phyloP scores from a whole-genome alignment of 1,284 basidiomycete genomes.

The Apiotrichum gracile region DNA sequence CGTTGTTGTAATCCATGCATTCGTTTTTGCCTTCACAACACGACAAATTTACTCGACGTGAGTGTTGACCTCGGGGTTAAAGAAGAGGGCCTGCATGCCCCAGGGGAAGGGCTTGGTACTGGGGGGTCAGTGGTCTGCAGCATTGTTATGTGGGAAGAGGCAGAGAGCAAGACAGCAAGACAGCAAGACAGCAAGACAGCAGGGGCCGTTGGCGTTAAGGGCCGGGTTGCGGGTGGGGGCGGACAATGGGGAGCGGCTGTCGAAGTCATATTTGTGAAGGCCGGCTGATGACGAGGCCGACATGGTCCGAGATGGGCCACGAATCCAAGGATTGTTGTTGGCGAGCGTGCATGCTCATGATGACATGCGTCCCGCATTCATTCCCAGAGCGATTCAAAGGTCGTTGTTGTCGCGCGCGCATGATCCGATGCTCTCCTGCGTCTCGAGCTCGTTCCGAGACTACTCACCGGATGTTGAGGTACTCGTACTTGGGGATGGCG shows the following conservation, averaged over 20 bases:
- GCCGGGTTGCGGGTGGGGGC: neutral
- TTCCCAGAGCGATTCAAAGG: no score
- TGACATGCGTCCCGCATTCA: neutral
- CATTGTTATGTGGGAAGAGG: neutral
- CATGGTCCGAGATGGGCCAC: no score
- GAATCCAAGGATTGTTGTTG: no score
- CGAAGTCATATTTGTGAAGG: no score
- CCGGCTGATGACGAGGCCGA: no score
- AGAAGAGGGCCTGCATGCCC: constrained; percentile 45
- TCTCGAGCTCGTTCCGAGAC: no score
- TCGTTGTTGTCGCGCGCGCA: no score
- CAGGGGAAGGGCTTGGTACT: constrained; percentile 37
- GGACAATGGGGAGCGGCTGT: neutral
- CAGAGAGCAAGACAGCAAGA: neutral
- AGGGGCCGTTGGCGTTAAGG: neutral
- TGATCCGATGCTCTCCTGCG: no score
- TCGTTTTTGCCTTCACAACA: neutral
- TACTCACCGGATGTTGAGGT: constrained; percentile 44
- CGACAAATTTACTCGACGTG: constrained; percentile 5
- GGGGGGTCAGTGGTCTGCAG: neutral
- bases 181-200: neutral
- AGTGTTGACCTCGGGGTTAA: constrained; percentile 31
- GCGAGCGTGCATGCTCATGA: neutral
- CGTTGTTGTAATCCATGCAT: constrained; percentile 15
- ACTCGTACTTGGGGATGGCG: constrained; percentile 38